Percentiles rank a stretch among this genome's conserved stretches.
Evolutionary conservation across 371 early-diverging fungal species (phyloP).

Genomic region (Massospora cicadina): DNA sequence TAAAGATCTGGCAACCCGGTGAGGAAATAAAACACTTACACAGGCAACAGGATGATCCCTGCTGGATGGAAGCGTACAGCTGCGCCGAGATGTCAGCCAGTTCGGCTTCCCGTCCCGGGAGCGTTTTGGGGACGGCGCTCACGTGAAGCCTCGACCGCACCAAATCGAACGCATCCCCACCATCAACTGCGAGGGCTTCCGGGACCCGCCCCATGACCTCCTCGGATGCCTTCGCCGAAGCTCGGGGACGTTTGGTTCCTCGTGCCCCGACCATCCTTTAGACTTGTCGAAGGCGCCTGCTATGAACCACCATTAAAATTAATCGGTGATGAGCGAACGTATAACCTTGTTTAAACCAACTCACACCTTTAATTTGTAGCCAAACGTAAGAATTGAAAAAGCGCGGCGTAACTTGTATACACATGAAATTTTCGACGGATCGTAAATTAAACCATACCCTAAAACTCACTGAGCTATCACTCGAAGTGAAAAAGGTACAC

Average conservation of each 20-base stretch:
- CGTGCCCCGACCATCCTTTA: not conserved
- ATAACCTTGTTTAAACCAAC: too few relatives aligned
- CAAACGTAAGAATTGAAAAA: too few relatives aligned
- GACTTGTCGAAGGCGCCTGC: too few relatives aligned
- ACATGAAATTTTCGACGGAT: too few relatives aligned
- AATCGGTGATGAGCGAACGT: too few relatives aligned
- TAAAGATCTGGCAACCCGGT: too few relatives aligned
- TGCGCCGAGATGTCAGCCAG: conserved; percentile 53
- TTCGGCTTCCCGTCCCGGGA: conserved; percentile 86
- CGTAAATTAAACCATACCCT: too few relatives aligned
- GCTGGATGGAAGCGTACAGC: conserved; percentile 50
- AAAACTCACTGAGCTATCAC: too few relatives aligned
- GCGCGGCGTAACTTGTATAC: too few relatives aligned
- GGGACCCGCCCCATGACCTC: not conserved
- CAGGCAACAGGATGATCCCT: conserved; percentile 62
- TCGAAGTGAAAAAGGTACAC: too few relatives aligned
- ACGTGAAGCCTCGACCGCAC: conserved; percentile 72
- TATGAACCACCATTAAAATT: too few relatives aligned
- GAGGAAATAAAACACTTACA: conserved; percentile 26
- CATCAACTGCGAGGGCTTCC: not conserved
- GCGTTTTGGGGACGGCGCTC: conserved; percentile 63
- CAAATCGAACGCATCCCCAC: conserved; percentile 14
- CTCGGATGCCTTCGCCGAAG: not conserved
- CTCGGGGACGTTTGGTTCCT: not conserved
- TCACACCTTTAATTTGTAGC: too few relatives aligned